Base-by-base conservation (phyloP, 108 stramenopile genomes). In the Pseudonitzschia delicatissima region DNA sequence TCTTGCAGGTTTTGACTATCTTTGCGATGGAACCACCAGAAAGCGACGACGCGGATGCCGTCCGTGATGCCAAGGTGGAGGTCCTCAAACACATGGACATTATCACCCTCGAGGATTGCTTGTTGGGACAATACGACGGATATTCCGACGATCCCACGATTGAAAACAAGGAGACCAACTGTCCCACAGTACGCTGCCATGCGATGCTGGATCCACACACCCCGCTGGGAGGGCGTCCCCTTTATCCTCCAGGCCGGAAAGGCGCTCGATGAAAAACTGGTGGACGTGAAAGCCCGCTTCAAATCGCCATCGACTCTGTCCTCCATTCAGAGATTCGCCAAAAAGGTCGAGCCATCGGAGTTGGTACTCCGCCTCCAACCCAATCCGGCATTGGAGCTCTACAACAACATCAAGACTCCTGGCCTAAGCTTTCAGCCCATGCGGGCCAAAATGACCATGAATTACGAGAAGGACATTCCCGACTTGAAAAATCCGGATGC, bases 231-330 rank as follows among this genome's bases (percentile, higher is more conserved):
- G 18, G 97, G 97, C 28, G 99, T 99, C 6, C 97, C 97, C 8
- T 96, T 98, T 73, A 86, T 98, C 42, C 71, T 99, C 61, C 95
- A 96, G 74, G 97, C 97, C 3, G 99, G 99, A 11, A 99, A 99
- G 67, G 96, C 96, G 0, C 77, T 99, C 45, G 77, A 97, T 57
- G 95, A 98, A 73, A 81, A 88, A 18, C 81, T 95, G 64, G 92
- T 90, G 12, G 97, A 97, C 68, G 82, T 96, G 40, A 82, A 93
- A 11, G 77, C 98, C 27, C 93, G 92, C 67, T 96, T 98, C 71
- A 87, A 86, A 61, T 71, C 84, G 8, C 74, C 85, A 26, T 73
- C 81, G 8, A 82, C 82, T n/a, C 61, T 74, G 40, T 18, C 57
- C 59, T 63, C 84, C 37, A 69, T 92, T 59, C 48, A 72, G 69